Percentiles rank a stretch among this genome's conserved stretches.
Conservation (phyloP, 2,329 filamentous ascomycete species). For the Decorospora gaudefroyi region DNA sequence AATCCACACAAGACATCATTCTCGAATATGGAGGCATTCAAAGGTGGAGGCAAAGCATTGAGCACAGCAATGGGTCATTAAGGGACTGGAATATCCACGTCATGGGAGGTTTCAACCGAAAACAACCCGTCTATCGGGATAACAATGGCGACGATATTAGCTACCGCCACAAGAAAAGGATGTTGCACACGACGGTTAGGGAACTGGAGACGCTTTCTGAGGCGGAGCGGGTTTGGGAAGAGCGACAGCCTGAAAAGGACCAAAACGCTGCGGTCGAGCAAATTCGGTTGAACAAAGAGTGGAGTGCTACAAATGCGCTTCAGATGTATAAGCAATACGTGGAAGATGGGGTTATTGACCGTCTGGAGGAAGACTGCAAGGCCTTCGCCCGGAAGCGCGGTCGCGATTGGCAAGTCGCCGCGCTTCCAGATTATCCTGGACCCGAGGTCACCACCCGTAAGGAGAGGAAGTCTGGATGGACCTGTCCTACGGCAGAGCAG, state of each 20-base stretch:
- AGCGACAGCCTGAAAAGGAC: neutral
- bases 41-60: no score
- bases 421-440: neutral
- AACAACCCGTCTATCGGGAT: neutral
- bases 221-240: neutral
- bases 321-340: neutral
- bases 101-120: no score
- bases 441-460: neutral
- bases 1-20: neutral
- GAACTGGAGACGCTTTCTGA: neutral
- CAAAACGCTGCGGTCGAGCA: neutral
- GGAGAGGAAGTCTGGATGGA: neutral
- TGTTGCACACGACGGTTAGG: neutral
- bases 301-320: slow-evolving; percentile 4
- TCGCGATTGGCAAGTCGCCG: neutral
- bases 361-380: slow-evolving; percentile 1
- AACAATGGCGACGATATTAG: neutral
- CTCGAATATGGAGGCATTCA: neutral
- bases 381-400: neutral
- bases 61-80: no score
- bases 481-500: neutral
- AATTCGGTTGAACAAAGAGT: slow-evolving; percentile 1
- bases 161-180: neutral
- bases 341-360: neutral
- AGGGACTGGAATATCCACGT: no score